Evolutionary conservation across 2,329 filamentous ascomycete genomes (phyloP).

Genomic region (Zymoseptoria brevis): DNA sequence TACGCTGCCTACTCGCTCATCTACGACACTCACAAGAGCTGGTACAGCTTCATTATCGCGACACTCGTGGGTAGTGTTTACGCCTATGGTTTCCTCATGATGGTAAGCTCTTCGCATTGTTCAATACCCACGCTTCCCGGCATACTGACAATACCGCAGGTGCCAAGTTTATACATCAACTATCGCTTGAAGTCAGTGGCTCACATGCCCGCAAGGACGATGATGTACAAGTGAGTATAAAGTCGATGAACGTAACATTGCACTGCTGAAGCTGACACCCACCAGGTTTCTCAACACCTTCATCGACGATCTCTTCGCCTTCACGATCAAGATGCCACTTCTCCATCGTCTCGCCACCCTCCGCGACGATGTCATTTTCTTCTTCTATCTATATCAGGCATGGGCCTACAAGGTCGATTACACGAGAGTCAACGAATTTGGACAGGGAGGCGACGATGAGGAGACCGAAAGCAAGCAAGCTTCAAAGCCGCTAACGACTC

Average conservation of each 20-base stretch:
- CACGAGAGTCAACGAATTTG: constrained; percentile 91
- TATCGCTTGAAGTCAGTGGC: constrained; percentile 86
- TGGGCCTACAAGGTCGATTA: constrained; percentile 92
- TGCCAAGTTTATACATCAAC: constrained; percentile 96
- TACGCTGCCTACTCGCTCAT: constrained; percentile 87
- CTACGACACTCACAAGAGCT: constrained; percentile 94
- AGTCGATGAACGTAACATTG: neutral
- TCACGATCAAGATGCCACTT: constrained; percentile 98
- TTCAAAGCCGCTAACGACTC: constrained; percentile 32
- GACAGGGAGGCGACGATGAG: constrained; percentile 92
- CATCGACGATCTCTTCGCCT: constrained; percentile 96
- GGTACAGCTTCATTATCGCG: constrained; percentile 83
- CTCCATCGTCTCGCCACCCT: constrained; percentile 87
- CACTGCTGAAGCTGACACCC: neutral
- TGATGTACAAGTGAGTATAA: constrained; percentile 69
- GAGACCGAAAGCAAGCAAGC: constrained; percentile 48
- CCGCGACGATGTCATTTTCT: constrained; percentile 95
- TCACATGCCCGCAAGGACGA: constrained; percentile 92
- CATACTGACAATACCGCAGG: constrained; percentile 8
- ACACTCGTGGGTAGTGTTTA: constrained; percentile 95
- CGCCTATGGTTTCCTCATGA: constrained; percentile 98
- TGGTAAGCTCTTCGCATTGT: constrained; percentile 44
- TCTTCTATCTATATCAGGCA: constrained; percentile 90
- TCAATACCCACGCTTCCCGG: neutral
- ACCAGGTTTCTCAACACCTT: constrained; percentile 80